Evolutionary conservation across 345 rosid species (phyloP).

Genomic region (Lepidium africanum): DNA sequence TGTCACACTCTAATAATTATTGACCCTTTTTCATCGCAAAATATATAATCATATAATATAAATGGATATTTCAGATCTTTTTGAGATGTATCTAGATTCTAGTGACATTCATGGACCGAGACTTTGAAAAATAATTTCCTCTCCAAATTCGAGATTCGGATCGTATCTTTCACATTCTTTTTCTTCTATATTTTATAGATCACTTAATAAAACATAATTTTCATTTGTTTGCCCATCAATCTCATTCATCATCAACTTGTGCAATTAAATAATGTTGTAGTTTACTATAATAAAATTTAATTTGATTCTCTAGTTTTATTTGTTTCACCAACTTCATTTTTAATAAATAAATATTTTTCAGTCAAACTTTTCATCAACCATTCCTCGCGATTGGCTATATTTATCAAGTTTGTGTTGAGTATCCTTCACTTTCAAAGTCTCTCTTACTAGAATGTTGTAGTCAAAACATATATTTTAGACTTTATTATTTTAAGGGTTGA

Average conservation of each 20-base stretch:
- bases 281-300: not conserved
- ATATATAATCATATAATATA: not conserved
- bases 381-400: not conserved
- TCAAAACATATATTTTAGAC: not conserved
- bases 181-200: not conserved
- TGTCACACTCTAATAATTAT: conserved; percentile 3
- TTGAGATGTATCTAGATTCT: conserved; percentile 6
- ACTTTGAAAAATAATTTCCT: not conserved
- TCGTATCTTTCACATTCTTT: conserved; percentile 19
- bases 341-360: not conserved
- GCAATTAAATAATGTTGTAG: not conserved
- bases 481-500: not conserved
- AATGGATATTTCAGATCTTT: not conserved
- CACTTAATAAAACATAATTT: not conserved
- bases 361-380: not conserved
- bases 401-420: not conserved
- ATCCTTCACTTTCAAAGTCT: not conserved
- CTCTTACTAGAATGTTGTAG: conserved; percentile 20
- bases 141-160: not conserved
- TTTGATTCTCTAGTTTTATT: not conserved
- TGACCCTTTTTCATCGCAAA: not conserved
- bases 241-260: conserved; percentile 14
- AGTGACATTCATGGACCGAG: not conserved
- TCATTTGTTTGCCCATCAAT: conserved; percentile 10
- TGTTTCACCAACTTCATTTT: conserved; percentile 8